Evolutionary conservation across 257 asterid species (phyloP).

Genomic region (Lavandula angustifolia): DNA sequence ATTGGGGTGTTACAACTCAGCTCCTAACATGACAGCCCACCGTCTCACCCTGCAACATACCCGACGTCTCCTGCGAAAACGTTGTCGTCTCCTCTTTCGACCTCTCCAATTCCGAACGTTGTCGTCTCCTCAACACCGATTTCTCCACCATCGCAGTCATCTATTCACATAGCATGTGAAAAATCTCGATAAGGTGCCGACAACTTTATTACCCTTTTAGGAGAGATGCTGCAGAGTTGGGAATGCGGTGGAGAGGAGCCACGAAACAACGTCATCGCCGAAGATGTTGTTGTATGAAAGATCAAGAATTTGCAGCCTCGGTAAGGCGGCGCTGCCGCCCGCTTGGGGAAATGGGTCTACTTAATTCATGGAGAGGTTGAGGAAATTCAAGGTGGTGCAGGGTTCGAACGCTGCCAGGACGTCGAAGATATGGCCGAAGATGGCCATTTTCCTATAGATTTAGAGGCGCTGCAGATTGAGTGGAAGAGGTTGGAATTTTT

Average conservation of each 20-base stretch:
- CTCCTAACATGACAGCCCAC: no score
- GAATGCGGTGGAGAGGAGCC: constrained; percentile 56
- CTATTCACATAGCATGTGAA: no score
- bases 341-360: constrained; percentile 41
- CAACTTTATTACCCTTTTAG: constrained; percentile 59
- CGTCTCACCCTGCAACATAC: no score
- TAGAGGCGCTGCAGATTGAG: constrained; percentile 49
- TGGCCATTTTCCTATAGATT: constrained; percentile 75
- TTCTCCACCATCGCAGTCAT: no score
- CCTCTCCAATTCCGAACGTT: no score
- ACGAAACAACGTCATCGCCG: constrained; percentile 49
- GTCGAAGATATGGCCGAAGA: constrained; percentile 69
- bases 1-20: no score
- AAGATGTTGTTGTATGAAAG: constrained; percentile 77
- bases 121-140: no score
- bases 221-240: constrained; percentile 54
- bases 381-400: constrained; percentile 55
- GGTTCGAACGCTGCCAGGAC: constrained; percentile 42
- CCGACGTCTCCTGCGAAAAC: no score
- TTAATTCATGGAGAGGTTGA: constrained; percentile 70
- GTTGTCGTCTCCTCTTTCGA: no score
- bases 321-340: constrained; percentile 5
- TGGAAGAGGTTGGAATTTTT: constrained; percentile 61
- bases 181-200: constrained; percentile 48
- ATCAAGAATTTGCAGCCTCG: constrained; percentile 57